Conservation (phyloP, 2,329 filamentous ascomycete species). For the Lachnellula suecica region DNA sequence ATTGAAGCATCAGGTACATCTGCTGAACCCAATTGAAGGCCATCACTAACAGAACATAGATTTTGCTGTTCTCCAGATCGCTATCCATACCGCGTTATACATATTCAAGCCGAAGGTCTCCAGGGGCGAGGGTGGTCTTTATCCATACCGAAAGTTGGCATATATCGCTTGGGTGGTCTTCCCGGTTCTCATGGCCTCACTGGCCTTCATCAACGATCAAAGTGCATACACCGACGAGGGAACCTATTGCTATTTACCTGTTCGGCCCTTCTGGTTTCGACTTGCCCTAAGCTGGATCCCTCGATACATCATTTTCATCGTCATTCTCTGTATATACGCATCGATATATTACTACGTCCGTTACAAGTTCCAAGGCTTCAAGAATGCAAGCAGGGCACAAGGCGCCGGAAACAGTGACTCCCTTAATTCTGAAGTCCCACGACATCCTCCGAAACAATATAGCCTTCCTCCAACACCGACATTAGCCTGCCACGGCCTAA, state of each 20-base stretch:
- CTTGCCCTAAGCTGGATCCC: conserved; percentile 71
- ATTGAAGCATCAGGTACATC: conserved; percentile 60
- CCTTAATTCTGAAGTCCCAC: conserved; percentile 6
- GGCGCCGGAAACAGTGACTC: conserved; percentile 10
- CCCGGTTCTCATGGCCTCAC: conserved; percentile 57
- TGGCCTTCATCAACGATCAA: conserved; percentile 60
- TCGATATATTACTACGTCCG: conserved; percentile 70
- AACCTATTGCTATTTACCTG: conserved; percentile 69
- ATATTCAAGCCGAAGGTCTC: conserved; percentile 58
- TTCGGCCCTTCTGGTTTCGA: conserved; percentile 67
- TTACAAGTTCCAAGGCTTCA: conserved; percentile 32
- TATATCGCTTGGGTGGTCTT: conserved; percentile 57
- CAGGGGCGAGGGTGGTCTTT: conserved; percentile 61
- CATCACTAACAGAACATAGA: conserved; percentile 41
- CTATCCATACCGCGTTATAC: conserved; percentile 70
- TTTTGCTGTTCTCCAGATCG: conserved; percentile 69
- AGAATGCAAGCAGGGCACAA: conserved; percentile 12
- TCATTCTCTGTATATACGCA: conserved; percentile 64
- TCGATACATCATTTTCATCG: conserved; percentile 65
- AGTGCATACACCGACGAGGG: conserved; percentile 61
- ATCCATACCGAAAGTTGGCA: conserved; percentile 62
- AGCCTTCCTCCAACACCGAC: conserved; percentile 24
- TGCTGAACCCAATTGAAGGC: not conserved
- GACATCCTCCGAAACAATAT: conserved; percentile 7
- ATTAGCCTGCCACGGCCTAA: conserved; percentile 27